These are phyloP conservation scores for Neotropicomus parvogracilis DNA, from an alignment of 1,284 basidiomycete species.

Conservation along the genomic window DNA sequence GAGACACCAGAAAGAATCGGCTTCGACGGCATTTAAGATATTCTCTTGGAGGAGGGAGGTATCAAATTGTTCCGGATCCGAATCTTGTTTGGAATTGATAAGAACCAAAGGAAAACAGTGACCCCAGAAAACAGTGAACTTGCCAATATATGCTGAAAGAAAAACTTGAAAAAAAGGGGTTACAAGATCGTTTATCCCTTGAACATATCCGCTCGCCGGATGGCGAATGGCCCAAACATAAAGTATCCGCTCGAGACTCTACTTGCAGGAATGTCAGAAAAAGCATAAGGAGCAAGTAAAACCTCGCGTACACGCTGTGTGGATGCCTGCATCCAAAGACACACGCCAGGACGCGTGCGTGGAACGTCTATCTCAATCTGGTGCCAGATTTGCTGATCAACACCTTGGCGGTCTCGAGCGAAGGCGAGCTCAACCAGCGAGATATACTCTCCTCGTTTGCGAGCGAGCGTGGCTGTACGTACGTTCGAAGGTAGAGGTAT, in stretches of 20 bases:
- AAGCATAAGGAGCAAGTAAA: constrained; percentile 4
- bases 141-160: constrained; percentile 86
- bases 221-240: constrained; percentile 98
- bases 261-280: constrained; percentile 25
- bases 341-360: constrained; percentile 86
- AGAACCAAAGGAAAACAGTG: constrained; percentile 4
- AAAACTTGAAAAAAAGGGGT: constrained; percentile 96
- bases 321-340: constrained; percentile 81
- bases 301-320: constrained; percentile 74
- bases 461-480: constrained; percentile 71
- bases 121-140: constrained; percentile 24
- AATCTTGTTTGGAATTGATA: constrained; percentile 46
- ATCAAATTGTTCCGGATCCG: constrained; percentile 86
- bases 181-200: constrained; percentile 95
- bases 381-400: constrained; percentile 97
- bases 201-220: constrained; percentile 94
- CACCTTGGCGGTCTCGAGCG: constrained; percentile 72
- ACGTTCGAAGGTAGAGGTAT: constrained; percentile 83
- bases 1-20: constrained; percentile 96
- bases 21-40: constrained; percentile 82
- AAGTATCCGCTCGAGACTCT: constrained; percentile 89
- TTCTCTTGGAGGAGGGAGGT: constrained; percentile 66
- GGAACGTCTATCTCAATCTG: constrained; percentile 98
- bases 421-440: constrained; percentile 92
- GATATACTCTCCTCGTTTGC: constrained; percentile 91